These are phyloP conservation scores for Silene latifolia DNA, from an alignment of 148 eudicot genomes.

Conservation along the genomic window DNA sequence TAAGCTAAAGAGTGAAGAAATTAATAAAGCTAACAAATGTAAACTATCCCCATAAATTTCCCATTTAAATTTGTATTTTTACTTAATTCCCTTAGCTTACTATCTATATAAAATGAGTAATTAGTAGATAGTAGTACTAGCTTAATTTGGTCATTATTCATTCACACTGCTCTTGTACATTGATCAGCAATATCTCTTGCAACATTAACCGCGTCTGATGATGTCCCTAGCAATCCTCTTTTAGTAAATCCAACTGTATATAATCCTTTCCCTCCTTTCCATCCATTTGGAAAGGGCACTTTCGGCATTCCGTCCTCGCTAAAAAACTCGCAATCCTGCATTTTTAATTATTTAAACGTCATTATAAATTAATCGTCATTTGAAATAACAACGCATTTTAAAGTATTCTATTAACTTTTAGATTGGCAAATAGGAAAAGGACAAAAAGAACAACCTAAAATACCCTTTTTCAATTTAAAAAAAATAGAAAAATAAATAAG, in stretches of 20 bases:
- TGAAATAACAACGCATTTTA: too few relatives aligned
- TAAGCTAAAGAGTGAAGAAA: slow-evolving; percentile 4
- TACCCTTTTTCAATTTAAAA: neutral
- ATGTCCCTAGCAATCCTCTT: slow-evolving; percentile 79
- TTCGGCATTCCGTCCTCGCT: slow-evolving; percentile 80
- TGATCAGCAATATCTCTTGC: slow-evolving; percentile 66
- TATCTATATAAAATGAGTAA: slow-evolving; percentile 6
- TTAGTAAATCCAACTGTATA: slow-evolving; percentile 86
- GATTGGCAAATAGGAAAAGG: slow-evolving; percentile 15
- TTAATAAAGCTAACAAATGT: neutral
- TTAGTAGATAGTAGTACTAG: neutral
- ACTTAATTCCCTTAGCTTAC: neutral
- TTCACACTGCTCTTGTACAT: slow-evolving; percentile 30
- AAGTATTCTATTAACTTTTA: too few relatives aligned
- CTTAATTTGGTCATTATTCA: neutral
- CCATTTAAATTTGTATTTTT: slow-evolving; percentile 2
- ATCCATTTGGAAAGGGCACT: slow-evolving; percentile 76
- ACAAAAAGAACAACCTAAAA: slow-evolving; percentile 27
- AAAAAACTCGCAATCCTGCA: slow-evolving; percentile 68
- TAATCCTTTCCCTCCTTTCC: slow-evolving; percentile 85
- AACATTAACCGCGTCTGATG: slow-evolving; percentile 66
- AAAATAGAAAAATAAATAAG: neutral
- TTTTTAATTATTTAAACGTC: neutral
- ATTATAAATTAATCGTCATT: too few relatives aligned
- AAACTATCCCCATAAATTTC: neutral